phyloP scores from a whole-genome alignment of 2,329 filamentous ascomycete species.

The Penicillium sp. region DNA sequence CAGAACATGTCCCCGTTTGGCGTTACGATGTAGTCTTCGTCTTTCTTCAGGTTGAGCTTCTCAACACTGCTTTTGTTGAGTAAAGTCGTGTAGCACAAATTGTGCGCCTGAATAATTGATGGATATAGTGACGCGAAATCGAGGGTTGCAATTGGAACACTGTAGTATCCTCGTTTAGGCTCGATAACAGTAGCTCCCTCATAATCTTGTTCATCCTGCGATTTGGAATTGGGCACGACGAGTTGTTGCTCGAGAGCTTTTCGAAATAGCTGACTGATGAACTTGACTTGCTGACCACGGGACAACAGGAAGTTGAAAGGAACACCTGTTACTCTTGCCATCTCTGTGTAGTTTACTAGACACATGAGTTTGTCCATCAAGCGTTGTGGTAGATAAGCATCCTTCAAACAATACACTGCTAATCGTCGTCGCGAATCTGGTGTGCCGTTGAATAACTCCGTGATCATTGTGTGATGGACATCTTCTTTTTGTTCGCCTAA shows the following conservation, averaged over 20 bases:
- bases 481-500: conserved; percentile 98
- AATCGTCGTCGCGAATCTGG: conserved; percentile 88
- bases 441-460: conserved; percentile 94
- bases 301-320: conserved; percentile 94
- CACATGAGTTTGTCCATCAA: conserved; percentile 98
- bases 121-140: conserved; percentile 99
- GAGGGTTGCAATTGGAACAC: conserved; percentile 91
- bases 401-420: conserved; percentile 95
- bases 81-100: conserved; percentile 95
- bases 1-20: conserved; percentile 94
- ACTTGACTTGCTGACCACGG: conserved; percentile 94
- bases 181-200: conserved; percentile 98
- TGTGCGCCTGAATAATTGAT: conserved; percentile 98
- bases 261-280: conserved; percentile 94
- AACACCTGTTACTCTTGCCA: conserved; percentile 98
- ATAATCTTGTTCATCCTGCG: conserved; percentile 83
- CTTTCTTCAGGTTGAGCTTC: conserved; percentile 76
- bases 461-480: conserved; percentile 99
- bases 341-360: conserved; percentile 98
- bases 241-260: conserved; percentile 92
- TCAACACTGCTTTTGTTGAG: conserved; percentile 79
- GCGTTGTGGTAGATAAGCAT: conserved; percentile 91
- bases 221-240: conserved; percentile 84
- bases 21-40: conserved; percentile 94
- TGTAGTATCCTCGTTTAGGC: conserved; percentile 88